Conservation (phyloP, 2,329 filamentous ascomycete species). For the Aspergillus floridensis region DNA sequence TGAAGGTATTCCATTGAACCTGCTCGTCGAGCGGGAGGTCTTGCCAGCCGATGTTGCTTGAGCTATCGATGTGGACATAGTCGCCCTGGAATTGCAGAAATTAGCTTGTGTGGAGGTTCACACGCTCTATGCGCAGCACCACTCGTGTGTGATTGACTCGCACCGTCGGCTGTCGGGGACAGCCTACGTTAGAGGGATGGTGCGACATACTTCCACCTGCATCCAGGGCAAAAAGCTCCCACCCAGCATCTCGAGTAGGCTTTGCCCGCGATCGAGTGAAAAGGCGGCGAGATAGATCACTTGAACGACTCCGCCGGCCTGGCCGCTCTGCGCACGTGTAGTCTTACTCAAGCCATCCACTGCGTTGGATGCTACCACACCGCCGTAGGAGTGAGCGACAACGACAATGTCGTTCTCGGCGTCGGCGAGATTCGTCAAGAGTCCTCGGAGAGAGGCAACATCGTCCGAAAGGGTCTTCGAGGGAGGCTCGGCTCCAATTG, state of each 20-base stretch:
- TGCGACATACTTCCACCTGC: slow-evolving; percentile 20
- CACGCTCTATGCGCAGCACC: too few species aligned
- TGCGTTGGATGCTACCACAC: slow-evolving; percentile 30
- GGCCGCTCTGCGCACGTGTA: slow-evolving; percentile 23
- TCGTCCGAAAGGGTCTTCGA: slow-evolving; percentile 39
- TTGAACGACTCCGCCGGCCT: slow-evolving; percentile 28
- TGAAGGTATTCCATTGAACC: slow-evolving; percentile 19
- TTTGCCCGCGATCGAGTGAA: slow-evolving; percentile 34
- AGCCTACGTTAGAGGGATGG: too few species aligned
- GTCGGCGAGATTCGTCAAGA: slow-evolving; percentile 27
- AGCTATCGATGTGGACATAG: slow-evolving; percentile 15
- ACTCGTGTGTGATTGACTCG: too few species aligned
- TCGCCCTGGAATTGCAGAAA: slow-evolving; percentile 13
- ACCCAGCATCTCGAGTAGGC: slow-evolving; percentile 30
- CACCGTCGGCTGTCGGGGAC: too few species aligned
- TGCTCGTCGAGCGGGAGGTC: slow-evolving; percentile 28
- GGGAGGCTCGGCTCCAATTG: slow-evolving; percentile 30
- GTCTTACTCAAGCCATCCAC: slow-evolving; percentile 26
- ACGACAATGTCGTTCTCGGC: slow-evolving; percentile 27
- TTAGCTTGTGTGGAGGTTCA: background rate
- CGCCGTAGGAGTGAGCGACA: slow-evolving; percentile 36
- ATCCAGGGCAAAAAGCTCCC: slow-evolving; percentile 21
- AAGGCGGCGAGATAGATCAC: slow-evolving; percentile 38
- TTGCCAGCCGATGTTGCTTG: slow-evolving; percentile 25
- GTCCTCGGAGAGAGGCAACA: slow-evolving; percentile 22